A percentile compares a stretch with the other conserved stretches of the same genome.
These are phyloP conservation scores for Acrocalymma vagum DNA, from an alignment of 2,329 filamentous ascomycete genomes.

Conservation along the genomic window DNA sequence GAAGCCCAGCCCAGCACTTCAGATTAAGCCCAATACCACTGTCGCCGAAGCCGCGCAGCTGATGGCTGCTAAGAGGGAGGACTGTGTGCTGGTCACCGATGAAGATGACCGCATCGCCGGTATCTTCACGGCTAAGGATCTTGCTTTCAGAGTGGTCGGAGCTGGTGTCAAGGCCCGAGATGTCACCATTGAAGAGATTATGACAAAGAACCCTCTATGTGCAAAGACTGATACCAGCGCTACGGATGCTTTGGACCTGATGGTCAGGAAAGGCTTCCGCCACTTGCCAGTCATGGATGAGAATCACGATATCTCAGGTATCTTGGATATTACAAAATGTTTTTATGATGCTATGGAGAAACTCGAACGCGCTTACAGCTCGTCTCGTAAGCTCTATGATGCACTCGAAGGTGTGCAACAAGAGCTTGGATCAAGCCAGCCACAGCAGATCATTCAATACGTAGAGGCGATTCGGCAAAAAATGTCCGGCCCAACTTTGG, in stretches of 20 bases:
- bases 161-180: conserved; percentile 86
- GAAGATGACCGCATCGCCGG: conserved; percentile 97
- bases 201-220: conserved; percentile 99
- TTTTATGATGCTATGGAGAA: conserved; percentile 99
- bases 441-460: conserved; percentile 98
- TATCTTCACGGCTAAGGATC: conserved; percentile 98
- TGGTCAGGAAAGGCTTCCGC: conserved; percentile 98
- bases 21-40: conserved; percentile 95
- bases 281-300: conserved; percentile 99
- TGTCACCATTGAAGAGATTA: conserved; percentile 96
- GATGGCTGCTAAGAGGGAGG: conserved; percentile 98
- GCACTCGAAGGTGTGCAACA: conserved; percentile 97
- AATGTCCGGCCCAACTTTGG: conserved; percentile 97
- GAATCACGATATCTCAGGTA: conserved; percentile 98
- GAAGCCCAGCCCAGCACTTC: conserved; percentile 92
- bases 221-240: conserved; percentile 97
- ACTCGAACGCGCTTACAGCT: conserved; percentile 95
- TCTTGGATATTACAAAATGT: conserved; percentile 98
- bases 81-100: conserved; percentile 96
- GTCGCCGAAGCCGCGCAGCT: conserved; percentile 96
- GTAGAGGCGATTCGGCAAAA: conserved; percentile 94
- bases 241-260: conserved; percentile 94
- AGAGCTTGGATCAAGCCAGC: conserved; percentile 92
- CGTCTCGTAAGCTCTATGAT: conserved; percentile 97
- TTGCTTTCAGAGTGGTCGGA: conserved; percentile 96